Base-by-base conservation (phyloP, 441 rosid genomes). In the Macaranga tanarius region DNA sequence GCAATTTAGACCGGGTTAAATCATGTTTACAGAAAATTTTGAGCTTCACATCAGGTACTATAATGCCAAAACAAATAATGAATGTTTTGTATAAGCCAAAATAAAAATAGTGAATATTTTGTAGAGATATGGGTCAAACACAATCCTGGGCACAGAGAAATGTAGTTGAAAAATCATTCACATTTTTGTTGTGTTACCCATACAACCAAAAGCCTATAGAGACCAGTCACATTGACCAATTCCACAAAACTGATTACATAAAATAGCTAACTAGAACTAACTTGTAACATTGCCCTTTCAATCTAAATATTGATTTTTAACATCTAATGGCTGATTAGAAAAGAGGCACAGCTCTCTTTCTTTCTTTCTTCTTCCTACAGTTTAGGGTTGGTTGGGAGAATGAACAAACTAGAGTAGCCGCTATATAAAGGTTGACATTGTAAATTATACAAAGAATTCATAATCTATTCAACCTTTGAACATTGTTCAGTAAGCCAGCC, bases 341-440 rank as follows among this genome's bases (percentile, higher is more conserved):
- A 50, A 42, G 5, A 54, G 31, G 20, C 34, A 34, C n/a, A 62
- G 51, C 19, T 70, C 58, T 48, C 65, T 58, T 55, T 44, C n/a
- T 31, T 31, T 31, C 19, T 70, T 70, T 48, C 65, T 70, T 48
- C 65, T 58, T 55, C 17, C n/a, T 45, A 42, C 50, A 13, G 7
- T 25, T 44, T 4, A 63, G 1, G 52, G 5, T 1, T 58, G n/a
- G 15, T 20, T 38, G 10, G 3, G 15, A 9, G 48, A 6, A 28
- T 16, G 5, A 7, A 58, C 45, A 28, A 7, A 25, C 61, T 51
- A 31, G 9, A 50, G 42, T 5, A 51, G 22, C 17, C 17, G 56
- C 16, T 2, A 25, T 19, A 48, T 17, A 8, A 52, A 72, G 26
- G 55, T 28, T 61, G 45, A 70, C 5, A 57, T 31, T 42, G 25